Evolutionary conservation across 352 stramenopile genomes (phyloP).

Genomic region (Globisporangium sylvaticum): DNA sequence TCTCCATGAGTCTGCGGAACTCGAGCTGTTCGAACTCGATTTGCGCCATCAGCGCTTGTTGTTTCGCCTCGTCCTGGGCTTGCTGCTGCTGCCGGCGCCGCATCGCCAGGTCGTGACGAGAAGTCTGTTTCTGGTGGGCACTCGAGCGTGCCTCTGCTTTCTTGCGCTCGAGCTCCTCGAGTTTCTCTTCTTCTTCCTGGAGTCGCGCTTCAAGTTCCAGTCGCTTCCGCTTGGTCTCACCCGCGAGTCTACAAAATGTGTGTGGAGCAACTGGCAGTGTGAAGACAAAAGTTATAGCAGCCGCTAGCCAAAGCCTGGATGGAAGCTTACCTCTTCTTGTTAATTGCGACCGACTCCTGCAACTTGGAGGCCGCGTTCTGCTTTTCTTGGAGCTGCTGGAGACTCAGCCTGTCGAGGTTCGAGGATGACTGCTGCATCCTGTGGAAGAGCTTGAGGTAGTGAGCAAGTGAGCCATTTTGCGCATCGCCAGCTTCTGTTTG

Average conservation of each 20-base stretch:
- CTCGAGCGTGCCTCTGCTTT: constrained; percentile 18
- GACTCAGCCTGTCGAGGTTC: constrained; percentile 32
- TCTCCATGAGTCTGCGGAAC: constrained; percentile 18
- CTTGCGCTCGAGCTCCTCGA: constrained; percentile 23
- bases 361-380: constrained; percentile 24
- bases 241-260: constrained; percentile 1
- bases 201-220: constrained; percentile 11
- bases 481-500: not conserved
- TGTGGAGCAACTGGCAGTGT: not conserved
- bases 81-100: constrained; percentile 15
- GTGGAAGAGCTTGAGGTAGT: constrained; percentile 34
- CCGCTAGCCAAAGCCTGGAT: not conserved
- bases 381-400: constrained; percentile 29
- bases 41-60: constrained; percentile 16
- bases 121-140: constrained; percentile 13
- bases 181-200: constrained; percentile 15
- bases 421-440: constrained; percentile 30
- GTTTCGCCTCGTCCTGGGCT: constrained; percentile 19
- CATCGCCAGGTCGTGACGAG: constrained; percentile 7
- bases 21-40: constrained; percentile 15
- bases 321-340: constrained; percentile 19
- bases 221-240: constrained; percentile 17
- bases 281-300: not conserved
- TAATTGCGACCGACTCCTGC: constrained; percentile 28
- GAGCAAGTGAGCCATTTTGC: constrained; percentile 11